A percentile compares a stretch with the other conserved stretches of the same genome.
phyloP scores from a whole-genome alignment of 176 grass and related monocot species.

The Themeda triandra region DNA sequence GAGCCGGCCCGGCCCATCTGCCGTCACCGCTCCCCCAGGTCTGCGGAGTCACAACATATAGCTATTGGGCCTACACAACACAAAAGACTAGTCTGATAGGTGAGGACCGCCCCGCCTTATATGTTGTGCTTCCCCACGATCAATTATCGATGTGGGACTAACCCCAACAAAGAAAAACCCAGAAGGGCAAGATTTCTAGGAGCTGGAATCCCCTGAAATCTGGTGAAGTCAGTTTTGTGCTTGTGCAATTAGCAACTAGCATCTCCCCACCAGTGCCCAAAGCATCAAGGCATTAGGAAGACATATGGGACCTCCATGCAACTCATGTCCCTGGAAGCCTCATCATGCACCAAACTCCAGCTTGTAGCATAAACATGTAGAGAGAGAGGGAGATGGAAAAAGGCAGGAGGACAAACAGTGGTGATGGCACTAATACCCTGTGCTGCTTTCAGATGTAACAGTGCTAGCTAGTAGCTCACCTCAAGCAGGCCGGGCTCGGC shows the following conservation, averaged over 20 bases:
- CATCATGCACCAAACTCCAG: slow-evolving; percentile 66
- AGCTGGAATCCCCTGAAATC: slow-evolving; percentile 3
- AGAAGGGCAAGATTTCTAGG: slow-evolving; percentile 22
- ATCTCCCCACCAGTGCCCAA: slow-evolving; percentile 21
- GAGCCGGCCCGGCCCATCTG: no score
- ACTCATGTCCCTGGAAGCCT: slow-evolving; percentile 53
- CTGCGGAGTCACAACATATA: no score
- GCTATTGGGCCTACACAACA: no score
- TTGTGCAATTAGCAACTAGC: slow-evolving; percentile 18
- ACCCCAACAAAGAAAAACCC: no score
- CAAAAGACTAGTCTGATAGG: no score
- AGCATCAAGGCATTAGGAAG: slow-evolving; percentile 40
- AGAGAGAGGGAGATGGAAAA: not conserved
- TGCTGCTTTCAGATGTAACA: slow-evolving; percentile 51
- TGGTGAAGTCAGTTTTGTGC: slow-evolving; percentile 28
- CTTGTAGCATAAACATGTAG: slow-evolving; percentile 23
- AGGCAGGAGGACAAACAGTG: slow-evolving; percentile 29
- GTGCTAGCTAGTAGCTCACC: slow-evolving; percentile 18
- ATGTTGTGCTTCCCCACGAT: no score
- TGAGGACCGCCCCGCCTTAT: no score
- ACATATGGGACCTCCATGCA: slow-evolving; percentile 68
- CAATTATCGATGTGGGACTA: no score
- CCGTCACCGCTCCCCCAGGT: no score
- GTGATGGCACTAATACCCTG: slow-evolving; percentile 39
- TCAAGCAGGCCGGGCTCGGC: slow-evolving; percentile 27